A percentile compares a stretch with the other conserved stretches of the same genome.
Conservation (phyloP, 306 rosid species). For the Canavalia gladiata region DNA sequence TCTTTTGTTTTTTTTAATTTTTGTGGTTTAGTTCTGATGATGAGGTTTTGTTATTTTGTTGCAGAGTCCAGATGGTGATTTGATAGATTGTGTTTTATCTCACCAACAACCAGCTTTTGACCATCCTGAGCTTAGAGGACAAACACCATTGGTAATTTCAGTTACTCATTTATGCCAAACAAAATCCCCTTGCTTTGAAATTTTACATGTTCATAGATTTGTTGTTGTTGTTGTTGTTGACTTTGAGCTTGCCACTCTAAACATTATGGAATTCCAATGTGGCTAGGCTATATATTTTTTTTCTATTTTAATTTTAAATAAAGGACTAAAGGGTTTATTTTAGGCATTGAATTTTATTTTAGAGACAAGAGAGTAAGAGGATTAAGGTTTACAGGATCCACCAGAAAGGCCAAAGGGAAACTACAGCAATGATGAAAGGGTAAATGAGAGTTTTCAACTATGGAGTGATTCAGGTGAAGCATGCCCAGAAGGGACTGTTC, state of each 20-base stretch:
- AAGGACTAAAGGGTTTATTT: slow-evolving; percentile 26
- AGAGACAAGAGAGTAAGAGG: slow-evolving; percentile 37
- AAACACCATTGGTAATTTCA: slow-evolving; percentile 78
- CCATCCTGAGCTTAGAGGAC: slow-evolving; percentile 76
- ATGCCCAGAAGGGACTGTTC: slow-evolving; percentile 92
- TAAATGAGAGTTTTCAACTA: slow-evolving; percentile 64
- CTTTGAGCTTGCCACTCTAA: not conserved
- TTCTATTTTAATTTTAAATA: not conserved
- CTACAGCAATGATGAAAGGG: slow-evolving; percentile 46
- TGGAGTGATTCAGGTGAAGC: slow-evolving; percentile 84
- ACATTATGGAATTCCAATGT: slow-evolving; percentile 12
- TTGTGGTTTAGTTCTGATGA: not conserved
- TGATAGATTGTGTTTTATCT: slow-evolving; percentile 84
- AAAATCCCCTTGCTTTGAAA: slow-evolving; percentile 20
- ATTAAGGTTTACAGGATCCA: slow-evolving; percentile 72
- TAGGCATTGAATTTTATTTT: slow-evolving; percentile 38
- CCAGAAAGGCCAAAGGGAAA: slow-evolving; percentile 82
- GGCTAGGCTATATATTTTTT: not conserved
- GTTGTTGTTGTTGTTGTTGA: not conserved
- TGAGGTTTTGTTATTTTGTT: slow-evolving; percentile 33
- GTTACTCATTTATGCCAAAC: not conserved
- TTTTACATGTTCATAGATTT: not conserved
- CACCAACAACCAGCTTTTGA: slow-evolving; percentile 96
- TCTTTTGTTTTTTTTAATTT: not conserved
- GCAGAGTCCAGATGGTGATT: slow-evolving; percentile 97